phyloP scores from a whole-genome alignment of 2,329 filamentous ascomycete genomes.

The Colletotrichum cereale region DNA sequence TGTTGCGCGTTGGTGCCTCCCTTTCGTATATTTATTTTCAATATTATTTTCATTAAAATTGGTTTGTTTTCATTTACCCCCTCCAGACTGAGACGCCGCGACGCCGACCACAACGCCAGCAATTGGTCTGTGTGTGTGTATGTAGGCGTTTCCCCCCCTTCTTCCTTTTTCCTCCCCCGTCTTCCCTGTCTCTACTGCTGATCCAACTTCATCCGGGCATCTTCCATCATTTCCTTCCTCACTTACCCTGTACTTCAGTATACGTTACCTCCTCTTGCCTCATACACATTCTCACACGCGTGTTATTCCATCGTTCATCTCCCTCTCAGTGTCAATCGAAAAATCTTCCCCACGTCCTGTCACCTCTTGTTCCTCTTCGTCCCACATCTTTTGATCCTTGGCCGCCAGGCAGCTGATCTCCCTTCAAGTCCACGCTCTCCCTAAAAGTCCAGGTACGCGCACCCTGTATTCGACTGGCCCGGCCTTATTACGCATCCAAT shows the following conservation, averaged over 20 bases:
- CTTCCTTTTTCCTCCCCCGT: not conserved
- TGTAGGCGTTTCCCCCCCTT: not conserved
- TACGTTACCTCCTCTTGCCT: not conserved
- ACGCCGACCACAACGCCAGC: not conserved
- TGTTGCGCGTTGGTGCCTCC: not conserved
- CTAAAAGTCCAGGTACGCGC: not conserved
- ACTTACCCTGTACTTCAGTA: not conserved
- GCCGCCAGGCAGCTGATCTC: not conserved
- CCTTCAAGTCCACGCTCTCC: not conserved
- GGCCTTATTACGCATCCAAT: constrained; percentile 8
- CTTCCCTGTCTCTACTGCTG: not conserved
- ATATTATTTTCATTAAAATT: no score
- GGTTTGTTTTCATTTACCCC: not conserved
- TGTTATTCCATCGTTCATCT: not conserved
- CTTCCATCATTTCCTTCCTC: not conserved
- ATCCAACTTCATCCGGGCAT: not conserved
- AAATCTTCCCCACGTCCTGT: not conserved
- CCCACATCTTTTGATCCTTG: not conserved
- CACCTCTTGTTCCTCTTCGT: not conserved
- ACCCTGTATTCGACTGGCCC: constrained; percentile 10
- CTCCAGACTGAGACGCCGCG: not conserved
- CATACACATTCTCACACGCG: no score
- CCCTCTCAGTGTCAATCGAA: not conserved
- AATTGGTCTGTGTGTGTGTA: constrained; percentile 2
- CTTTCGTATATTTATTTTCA: no score